A percentile compares a stretch with the other conserved stretches of the same genome.
phyloP scores from a whole-genome alignment of 805 yeast species.

The Sugiyamaella chiloensis region DNA sequence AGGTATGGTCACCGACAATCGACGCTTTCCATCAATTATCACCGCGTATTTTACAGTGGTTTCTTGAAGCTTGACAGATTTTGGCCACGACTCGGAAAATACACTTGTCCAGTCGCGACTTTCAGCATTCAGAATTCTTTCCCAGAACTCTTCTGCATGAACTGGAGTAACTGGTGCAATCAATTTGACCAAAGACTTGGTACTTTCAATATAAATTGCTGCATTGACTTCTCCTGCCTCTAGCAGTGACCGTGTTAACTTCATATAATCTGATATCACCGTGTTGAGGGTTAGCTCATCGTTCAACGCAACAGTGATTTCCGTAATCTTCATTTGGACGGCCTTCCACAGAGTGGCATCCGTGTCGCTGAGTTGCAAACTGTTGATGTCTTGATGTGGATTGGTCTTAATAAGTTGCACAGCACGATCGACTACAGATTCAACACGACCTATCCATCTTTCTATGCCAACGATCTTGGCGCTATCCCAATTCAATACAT shows the following conservation, averaged over 20 bases:
- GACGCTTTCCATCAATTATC: slow-evolving; percentile 20
- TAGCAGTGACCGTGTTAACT: slow-evolving; percentile 55
- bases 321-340: slow-evolving; percentile 44
- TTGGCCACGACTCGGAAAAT: slow-evolving; percentile 67
- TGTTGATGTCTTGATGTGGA: slow-evolving; percentile 2
- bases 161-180: slow-evolving; percentile 83
- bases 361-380: slow-evolving; percentile 32
- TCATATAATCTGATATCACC: slow-evolving; percentile 86
- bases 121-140: slow-evolving; percentile 36
- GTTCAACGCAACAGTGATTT: slow-evolving; percentile 59
- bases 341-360: slow-evolving; percentile 62
- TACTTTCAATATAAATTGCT: slow-evolving; percentile 46
- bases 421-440: slow-evolving; percentile 27
- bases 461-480: slow-evolving; percentile 79
- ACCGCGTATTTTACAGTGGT: slow-evolving; percentile 6
- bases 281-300: slow-evolving; percentile 70
- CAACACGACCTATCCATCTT: slow-evolving; percentile 73
- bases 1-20: slow-evolving; percentile 13
- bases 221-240: slow-evolving; percentile 38
- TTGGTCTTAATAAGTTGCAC: background rate
- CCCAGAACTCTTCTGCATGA: slow-evolving; percentile 80
- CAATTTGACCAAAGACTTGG: slow-evolving; percentile 53
- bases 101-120: slow-evolving; percentile 46
- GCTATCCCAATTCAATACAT: slow-evolving; percentile 87
- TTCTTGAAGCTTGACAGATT: slow-evolving; percentile 32